Evolutionary conservation across 2,329 filamentous ascomycete species (phyloP).

Genomic region (Colletotrichum filicis): DNA sequence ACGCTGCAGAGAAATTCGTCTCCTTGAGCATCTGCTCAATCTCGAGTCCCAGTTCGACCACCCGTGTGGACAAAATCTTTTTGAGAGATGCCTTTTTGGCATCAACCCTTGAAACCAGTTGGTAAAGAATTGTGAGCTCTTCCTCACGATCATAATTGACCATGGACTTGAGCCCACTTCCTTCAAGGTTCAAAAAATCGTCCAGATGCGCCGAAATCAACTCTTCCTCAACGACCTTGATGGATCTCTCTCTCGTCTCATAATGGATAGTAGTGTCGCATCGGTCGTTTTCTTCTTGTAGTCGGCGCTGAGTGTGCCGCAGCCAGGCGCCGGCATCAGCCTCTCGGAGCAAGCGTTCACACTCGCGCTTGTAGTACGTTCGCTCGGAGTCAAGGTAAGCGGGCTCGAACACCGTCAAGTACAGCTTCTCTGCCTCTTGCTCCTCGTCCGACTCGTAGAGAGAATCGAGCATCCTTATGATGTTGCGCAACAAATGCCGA

Average conservation of each 20-base stretch:
- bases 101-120: constrained; percentile 82
- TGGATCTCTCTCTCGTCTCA: constrained; percentile 78
- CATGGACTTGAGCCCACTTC: constrained; percentile 88
- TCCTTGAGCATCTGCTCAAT: constrained; percentile 77
- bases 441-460: constrained; percentile 87
- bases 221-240: constrained; percentile 81
- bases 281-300: constrained; percentile 84
- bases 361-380: constrained; percentile 81
- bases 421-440: constrained; percentile 82
- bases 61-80: constrained; percentile 75
- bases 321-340: constrained; percentile 87
- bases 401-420: constrained; percentile 84
- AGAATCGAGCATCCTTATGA: constrained; percentile 88
- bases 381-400: constrained; percentile 78
- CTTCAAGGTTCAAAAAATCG: constrained; percentile 86
- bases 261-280: constrained; percentile 85
- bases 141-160: constrained; percentile 86
- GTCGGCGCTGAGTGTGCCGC: constrained; percentile 76
- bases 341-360: constrained; percentile 77
- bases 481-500: constrained; percentile 82
- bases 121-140: constrained; percentile 84
- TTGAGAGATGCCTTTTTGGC: constrained; percentile 76
- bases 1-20: constrained; percentile 60
- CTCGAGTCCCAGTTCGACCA: constrained; percentile 83
- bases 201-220: constrained; percentile 81